These are phyloP conservation scores for Porphyrellus cyaneotinctus DNA, from an alignment of 768 basidiomycete genomes.

Conservation along the genomic window DNA sequence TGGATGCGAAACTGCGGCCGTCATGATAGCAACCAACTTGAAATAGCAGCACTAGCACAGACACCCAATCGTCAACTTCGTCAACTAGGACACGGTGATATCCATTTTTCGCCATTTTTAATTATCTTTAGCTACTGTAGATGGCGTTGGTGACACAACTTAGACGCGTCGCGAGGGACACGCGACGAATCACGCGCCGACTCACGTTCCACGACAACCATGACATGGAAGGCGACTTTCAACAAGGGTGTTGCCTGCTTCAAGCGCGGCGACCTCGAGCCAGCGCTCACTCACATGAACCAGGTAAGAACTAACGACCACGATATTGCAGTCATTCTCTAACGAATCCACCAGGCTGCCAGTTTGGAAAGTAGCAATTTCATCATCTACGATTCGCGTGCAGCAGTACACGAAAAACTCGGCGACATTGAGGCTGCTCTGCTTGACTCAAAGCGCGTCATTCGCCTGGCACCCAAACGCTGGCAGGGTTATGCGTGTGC, in stretches of 20 bases:
- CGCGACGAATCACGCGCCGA: too few species aligned
- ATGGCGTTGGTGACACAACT: too few species aligned
- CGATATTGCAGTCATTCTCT: neutral
- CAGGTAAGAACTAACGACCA: conserved; percentile 33
- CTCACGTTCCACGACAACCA: conserved; percentile 11
- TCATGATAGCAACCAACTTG: too few species aligned
- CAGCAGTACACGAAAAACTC: conserved; percentile 64
- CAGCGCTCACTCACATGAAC: conserved; percentile 50
- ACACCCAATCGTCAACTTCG: too few species aligned
- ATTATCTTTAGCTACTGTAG: too few species aligned
- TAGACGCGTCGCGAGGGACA: too few species aligned
- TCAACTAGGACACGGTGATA: too few species aligned
- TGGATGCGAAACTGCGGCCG: too few species aligned
- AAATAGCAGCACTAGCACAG: too few species aligned
- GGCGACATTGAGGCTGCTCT: conserved; percentile 61
- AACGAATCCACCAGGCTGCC: conserved; percentile 48
- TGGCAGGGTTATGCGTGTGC: conserved; percentile 80
- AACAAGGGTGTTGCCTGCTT: conserved; percentile 41
- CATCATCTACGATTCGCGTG: conserved; percentile 70
- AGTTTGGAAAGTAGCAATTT: conserved; percentile 40
- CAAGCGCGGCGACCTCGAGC: conserved; percentile 36
- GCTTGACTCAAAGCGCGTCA: conserved; percentile 61
- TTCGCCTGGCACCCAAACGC: conserved; percentile 59
- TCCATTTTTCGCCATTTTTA: too few species aligned
- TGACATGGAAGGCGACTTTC: conserved; percentile 46